These are phyloP conservation scores for Apiospora malaysiana DNA, from an alignment of 2,329 filamentous ascomycete genomes.

Conservation along the genomic window DNA sequence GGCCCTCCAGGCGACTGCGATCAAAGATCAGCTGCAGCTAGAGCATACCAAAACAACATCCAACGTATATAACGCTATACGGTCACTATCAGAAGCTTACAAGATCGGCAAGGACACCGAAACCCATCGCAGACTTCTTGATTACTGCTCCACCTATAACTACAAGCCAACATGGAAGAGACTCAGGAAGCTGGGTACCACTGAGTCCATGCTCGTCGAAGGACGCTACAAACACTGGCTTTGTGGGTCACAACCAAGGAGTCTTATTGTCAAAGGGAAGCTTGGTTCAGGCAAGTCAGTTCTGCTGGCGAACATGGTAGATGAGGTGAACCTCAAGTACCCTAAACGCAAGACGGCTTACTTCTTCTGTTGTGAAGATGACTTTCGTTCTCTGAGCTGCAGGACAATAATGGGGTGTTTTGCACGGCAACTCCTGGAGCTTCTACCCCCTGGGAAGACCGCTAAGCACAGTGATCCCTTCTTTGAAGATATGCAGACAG, in stretches of 20 bases:
- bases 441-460: not conserved
- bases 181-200: slow-evolving; percentile 45
- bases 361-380: slow-evolving; percentile 43
- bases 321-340: slow-evolving; percentile 42
- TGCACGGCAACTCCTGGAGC: slow-evolving; percentile 25
- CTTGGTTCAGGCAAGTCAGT: slow-evolving; percentile 53
- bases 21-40: slow-evolving; percentile 39
- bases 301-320: slow-evolving; percentile 49
- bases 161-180: slow-evolving; percentile 49
- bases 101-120: slow-evolving; percentile 24
- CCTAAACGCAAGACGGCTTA: slow-evolving; percentile 26
- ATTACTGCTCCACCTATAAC: slow-evolving; percentile 49
- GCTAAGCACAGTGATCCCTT: not conserved
- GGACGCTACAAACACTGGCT: slow-evolving; percentile 21
- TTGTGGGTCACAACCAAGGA: slow-evolving; percentile 23
- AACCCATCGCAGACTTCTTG: slow-evolving; percentile 37
- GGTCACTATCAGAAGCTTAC: not conserved
- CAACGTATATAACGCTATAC: not conserved
- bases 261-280: slow-evolving; percentile 45
- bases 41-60: slow-evolving; percentile 23
- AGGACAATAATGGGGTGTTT: slow-evolving; percentile 26
- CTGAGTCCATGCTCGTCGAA: slow-evolving; percentile 32
- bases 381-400: slow-evolving; percentile 15
- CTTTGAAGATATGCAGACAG: no score
- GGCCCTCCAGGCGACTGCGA: slow-evolving; percentile 40